A percentile compares a stretch with the other conserved stretches of the same genome.
phyloP scores from a whole-genome alignment of 108 stramenopile genomes.

The Cylindrotheca closterium region DNA sequence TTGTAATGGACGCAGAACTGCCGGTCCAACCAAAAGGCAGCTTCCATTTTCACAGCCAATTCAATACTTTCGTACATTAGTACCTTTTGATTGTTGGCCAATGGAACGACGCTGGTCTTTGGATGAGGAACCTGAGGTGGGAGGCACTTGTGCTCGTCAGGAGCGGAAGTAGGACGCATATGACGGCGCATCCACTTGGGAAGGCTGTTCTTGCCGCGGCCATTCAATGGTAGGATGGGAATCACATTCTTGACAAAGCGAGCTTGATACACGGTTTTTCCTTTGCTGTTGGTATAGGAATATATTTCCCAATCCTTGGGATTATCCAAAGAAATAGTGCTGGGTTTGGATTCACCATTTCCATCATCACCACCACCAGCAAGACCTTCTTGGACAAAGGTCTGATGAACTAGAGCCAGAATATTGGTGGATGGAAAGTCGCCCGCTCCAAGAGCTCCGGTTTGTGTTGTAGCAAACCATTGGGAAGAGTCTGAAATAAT shows the following conservation, averaged over 20 bases:
- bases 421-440: conserved; percentile 38
- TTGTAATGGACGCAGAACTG: conserved; percentile 26
- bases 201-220: conserved; percentile 25
- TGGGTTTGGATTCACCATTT: no score
- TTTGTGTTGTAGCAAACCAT: conserved; percentile 22
- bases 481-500: background rate
- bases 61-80: conserved; percentile 30
- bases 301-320: conserved; percentile 10
- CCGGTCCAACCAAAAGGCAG: conserved; percentile 47
- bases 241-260: conserved; percentile 7
- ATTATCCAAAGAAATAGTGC: background rate
- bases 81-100: conserved; percentile 1
- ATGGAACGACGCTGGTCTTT: background rate
- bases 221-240: conserved; percentile 3
- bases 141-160: conserved; percentile 33
- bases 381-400: background rate
- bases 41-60: conserved; percentile 38
- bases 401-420: conserved; percentile 19
- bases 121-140: conserved; percentile 18
- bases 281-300: background rate
- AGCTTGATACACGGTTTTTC: conserved; percentile 20
- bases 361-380: no score
- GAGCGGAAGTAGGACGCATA: conserved; percentile 12
- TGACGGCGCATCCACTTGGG: conserved; percentile 39
- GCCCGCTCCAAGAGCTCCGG: background rate